phyloP scores from a whole-genome alignment of 1,284 basidiomycete species.

The Boletus sp. region DNA sequence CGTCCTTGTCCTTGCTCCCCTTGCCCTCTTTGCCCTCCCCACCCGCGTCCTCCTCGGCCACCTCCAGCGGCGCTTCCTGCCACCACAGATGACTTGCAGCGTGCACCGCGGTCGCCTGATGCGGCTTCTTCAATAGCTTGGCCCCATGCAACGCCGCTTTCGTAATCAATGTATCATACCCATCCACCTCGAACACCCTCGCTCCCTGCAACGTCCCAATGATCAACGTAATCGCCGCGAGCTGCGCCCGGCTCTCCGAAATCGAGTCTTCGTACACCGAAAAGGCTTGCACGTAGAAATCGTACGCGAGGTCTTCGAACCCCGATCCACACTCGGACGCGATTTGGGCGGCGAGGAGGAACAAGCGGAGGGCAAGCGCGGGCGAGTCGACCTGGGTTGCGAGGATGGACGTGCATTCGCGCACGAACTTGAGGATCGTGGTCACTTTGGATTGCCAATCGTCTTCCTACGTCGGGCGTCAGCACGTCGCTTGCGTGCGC shows the following conservation, averaged over 20 bases:
- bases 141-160: conserved; percentile 94
- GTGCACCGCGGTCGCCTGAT: conserved; percentile 91
- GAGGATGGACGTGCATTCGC: conserved; percentile 86
- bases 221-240: conserved; percentile 90
- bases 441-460: conserved; percentile 83
- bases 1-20: conserved; percentile 35
- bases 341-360: conserved; percentile 91
- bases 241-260: conserved; percentile 85
- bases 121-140: conserved; percentile 92
- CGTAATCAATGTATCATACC: conserved; percentile 93
- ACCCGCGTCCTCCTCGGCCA: conserved; percentile 36
- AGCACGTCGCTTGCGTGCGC: neutral
- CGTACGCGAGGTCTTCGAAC: conserved; percentile 91
- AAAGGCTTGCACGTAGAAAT: conserved; percentile 94
- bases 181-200: conserved; percentile 83
- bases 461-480: conserved; percentile 49
- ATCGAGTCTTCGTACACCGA: conserved; percentile 95
- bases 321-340: conserved; percentile 76
- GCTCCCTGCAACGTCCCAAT: conserved; percentile 84
- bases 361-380: conserved; percentile 83
- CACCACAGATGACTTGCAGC: conserved; percentile 95
- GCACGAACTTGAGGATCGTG: conserved; percentile 85
- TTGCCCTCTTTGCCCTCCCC: conserved; percentile 32
- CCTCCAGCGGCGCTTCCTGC: conserved; percentile 63
- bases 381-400: conserved; percentile 90